phyloP scores from a whole-genome alignment of 306 rosid genomes.

The Lathyrus oleraceus region DNA sequence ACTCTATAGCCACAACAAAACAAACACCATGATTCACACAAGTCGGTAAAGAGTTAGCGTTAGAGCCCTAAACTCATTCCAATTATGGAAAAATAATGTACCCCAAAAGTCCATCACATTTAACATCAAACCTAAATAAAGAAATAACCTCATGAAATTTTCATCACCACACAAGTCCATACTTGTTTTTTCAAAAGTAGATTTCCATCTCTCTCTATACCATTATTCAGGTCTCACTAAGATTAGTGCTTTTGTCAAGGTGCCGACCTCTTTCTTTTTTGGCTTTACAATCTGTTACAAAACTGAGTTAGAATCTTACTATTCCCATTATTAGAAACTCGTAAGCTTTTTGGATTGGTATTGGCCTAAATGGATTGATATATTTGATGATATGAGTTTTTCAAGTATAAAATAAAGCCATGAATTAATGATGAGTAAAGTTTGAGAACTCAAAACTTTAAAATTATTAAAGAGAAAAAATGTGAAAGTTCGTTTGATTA shows the following conservation, averaged over 20 bases:
- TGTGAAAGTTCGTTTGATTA: no score
- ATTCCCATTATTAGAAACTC: constrained; percentile 48
- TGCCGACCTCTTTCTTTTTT: constrained; percentile 36
- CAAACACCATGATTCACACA: constrained; percentile 5
- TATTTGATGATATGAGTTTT: no score
- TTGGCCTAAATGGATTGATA: neutral
- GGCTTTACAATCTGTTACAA: constrained; percentile 33
- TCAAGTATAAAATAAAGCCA: no score
- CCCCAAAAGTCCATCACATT: constrained; percentile 41
- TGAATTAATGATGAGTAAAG: no score
- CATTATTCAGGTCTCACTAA: constrained; percentile 32
- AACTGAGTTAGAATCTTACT: constrained; percentile 35
- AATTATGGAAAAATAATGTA: constrained; percentile 33
- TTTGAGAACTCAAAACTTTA: no score
- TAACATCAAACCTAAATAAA: constrained; percentile 32
- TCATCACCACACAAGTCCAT: constrained; percentile 23
- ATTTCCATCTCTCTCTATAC: constrained; percentile 38
- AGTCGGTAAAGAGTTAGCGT: constrained; percentile 42
- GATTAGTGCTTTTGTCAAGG: constrained; percentile 42
- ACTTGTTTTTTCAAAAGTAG: constrained; percentile 40
- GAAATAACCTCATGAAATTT: constrained; percentile 32
- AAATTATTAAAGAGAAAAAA: no score
- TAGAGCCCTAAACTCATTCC: constrained; percentile 22
- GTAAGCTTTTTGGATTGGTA: constrained; percentile 34
- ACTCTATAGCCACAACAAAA: neutral